Evolutionary conservation across 805 yeast species (phyloP), one percentile per base, ranked within the genome.

Genomic region (Cyberlindnera xylosilytica): DNA sequence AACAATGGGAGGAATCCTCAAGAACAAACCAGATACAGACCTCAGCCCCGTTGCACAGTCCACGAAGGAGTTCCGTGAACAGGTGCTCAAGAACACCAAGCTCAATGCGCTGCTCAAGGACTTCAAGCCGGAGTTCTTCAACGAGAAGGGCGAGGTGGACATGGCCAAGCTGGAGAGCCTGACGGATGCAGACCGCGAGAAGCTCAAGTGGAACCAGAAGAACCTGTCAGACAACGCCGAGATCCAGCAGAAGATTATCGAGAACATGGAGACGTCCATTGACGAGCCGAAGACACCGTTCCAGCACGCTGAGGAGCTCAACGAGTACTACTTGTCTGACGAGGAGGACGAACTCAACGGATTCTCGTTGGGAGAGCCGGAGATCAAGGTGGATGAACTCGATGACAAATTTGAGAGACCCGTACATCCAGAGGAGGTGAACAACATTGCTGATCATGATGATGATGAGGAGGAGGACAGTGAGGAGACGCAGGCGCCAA

Each of bases 201-300:
- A 76, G 50, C 70, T 88, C 52, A 74, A 81, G 58, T 90, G 97
- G 97, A 95, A 90, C 59, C 90, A 86, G 51, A 69, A 81, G 47
- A 90, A 90, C 56, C 63, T 90, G 41, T 76, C 73, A 39, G 76
- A 74, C 39, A 72, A 72, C 44, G 75, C 74, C 38, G 61, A 76
- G n/a, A 74, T 87, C 4, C 95, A 89, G 58, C 85, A 78, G 59
- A 87, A 83, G 52, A 58, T 58, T 31, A 61, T 60, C 33, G 69
- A 66, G 38, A 70, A 69, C 44, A 61, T 69, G 34, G 63, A 60
- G 44, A 46, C 87, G 22, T 81, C 81, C 54, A 87, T 90, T 34
- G 95, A 87, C 57, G 97, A 90, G 61, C 97, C 97, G 18, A 90
- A 90, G 69, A 90, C 97, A 1, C 97, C 97, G 5, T 90, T 84